Conservation (phyloP, 2,329 filamentous ascomycete species). For the Diaporthe sp. region DNA sequence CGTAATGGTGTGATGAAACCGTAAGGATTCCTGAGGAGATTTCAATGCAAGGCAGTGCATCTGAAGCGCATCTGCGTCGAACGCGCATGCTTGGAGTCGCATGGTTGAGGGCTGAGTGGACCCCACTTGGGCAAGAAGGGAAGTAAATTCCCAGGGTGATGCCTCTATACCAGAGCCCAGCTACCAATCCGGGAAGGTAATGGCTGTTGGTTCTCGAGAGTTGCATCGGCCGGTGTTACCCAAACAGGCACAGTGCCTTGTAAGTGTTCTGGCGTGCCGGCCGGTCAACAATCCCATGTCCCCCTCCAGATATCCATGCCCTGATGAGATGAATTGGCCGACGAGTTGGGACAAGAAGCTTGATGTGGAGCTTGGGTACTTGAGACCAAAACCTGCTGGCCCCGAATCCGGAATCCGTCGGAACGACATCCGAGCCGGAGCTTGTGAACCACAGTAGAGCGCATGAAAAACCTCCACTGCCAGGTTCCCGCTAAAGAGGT, state of each 20-base stretch:
- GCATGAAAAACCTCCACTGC: background rate
- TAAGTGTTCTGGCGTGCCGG: background rate
- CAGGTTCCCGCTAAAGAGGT: background rate
- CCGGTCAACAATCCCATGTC: background rate
- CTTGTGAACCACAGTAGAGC: background rate
- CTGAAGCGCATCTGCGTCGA: constrained; percentile 15
- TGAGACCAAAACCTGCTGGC: background rate
- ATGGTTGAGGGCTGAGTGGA: constrained; percentile 9
- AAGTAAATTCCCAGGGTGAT: constrained; percentile 21
- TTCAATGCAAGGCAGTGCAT: constrained; percentile 17
- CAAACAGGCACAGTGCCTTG: constrained; percentile 18
- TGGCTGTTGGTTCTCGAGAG: constrained; percentile 6
- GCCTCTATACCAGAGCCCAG: background rate
- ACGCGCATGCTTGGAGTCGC: background rate
- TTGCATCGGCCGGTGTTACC: constrained; percentile 31
- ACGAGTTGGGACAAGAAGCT: background rate
- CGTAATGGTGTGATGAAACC: constrained; percentile 25
- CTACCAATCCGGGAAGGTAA: constrained; percentile 25
- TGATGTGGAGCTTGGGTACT: background rate
- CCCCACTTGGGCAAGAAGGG: background rate
- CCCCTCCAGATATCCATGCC: constrained; percentile 2
- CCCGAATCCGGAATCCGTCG: background rate
- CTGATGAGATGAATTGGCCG: background rate
- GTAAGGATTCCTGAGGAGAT: constrained; percentile 18
- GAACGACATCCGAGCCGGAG: constrained; percentile 11